These are phyloP conservation scores for Phanerodontia chrysosporium DNA, from an alignment of 768 basidiomycete species.

Conservation along the genomic window DNA sequence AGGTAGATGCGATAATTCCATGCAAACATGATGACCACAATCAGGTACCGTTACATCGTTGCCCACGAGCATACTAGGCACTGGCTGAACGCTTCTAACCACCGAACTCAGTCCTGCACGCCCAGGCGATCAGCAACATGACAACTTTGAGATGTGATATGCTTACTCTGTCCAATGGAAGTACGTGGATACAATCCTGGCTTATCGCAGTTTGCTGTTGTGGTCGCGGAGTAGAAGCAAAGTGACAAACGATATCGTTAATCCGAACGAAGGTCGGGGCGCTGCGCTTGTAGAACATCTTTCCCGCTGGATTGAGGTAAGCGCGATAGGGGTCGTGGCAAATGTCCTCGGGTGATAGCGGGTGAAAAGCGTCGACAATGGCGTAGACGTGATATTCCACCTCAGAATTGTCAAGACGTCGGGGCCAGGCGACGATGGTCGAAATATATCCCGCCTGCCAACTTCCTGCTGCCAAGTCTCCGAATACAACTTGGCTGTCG, in stretches of 20 bases:
- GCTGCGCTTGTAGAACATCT: background rate
- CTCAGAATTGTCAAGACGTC: no score
- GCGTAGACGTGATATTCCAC: background rate
- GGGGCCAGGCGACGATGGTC: background rate
- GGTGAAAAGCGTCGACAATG: background rate
- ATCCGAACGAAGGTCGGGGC: background rate
- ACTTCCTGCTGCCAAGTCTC: background rate
- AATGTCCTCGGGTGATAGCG: background rate
- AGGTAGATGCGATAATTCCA: no score
- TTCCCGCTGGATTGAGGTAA: background rate
- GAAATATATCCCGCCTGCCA: background rate
- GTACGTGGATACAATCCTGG: background rate
- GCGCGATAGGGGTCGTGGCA: background rate
- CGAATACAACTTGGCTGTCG: conserved; percentile 4
- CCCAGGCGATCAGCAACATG: no score
- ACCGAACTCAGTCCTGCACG: no score
- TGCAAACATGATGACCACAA: no score
- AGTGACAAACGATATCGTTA: conserved; percentile 1
- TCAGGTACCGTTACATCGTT: no score
- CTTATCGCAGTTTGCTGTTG: background rate
- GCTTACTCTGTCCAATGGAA: background rate
- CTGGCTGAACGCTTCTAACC: no score
- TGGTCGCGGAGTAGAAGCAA: background rate
- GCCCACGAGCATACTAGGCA: no score
- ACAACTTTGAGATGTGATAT: no score